Conservation (phyloP, 176 grass and related monocot genomes). For the sorghum (Sorghum bicolor) region DNA sequence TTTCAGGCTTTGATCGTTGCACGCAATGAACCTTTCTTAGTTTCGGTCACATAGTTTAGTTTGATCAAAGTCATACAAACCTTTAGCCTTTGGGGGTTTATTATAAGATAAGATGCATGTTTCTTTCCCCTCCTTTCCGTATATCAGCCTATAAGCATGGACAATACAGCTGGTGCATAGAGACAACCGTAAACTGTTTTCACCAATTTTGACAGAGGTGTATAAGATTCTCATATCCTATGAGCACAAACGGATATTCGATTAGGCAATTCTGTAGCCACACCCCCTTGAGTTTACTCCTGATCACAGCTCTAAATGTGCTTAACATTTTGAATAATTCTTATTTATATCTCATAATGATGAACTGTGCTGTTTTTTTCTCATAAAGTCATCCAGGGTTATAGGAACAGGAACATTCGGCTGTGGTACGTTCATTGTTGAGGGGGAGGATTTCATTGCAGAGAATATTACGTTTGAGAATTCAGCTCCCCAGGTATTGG, state of each 20-base stretch:
- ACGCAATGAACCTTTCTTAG: neutral
- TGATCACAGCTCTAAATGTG: neutral
- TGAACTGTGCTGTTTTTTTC: neutral
- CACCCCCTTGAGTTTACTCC: neutral
- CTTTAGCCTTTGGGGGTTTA: neutral
- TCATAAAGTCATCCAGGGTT: constrained; percentile 60
- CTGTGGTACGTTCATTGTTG: constrained; percentile 74
- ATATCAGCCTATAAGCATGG: neutral
- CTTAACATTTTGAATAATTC: neutral
- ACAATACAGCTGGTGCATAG: neutral
- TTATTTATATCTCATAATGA: neutral
- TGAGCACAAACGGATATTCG: neutral
- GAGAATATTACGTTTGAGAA: constrained; percentile 99
- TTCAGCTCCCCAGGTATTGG: constrained; percentile 69
- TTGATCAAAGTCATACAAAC: neutral
- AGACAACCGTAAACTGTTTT: neutral
- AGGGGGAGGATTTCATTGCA: constrained; percentile 92
- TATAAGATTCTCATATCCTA: neutral
- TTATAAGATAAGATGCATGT: neutral
- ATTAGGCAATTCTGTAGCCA: neutral
- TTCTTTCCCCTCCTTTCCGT: neutral
- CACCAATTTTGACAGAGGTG: neutral
- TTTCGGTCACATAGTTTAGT: neutral
- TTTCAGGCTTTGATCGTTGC: neutral
- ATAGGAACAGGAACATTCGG: constrained; percentile 95